Evolutionary conservation across 2,329 filamentous ascomycete species (phyloP), one percentile per base, ranked within the genome.

Genomic region (Mariannaea elegans): DNA sequence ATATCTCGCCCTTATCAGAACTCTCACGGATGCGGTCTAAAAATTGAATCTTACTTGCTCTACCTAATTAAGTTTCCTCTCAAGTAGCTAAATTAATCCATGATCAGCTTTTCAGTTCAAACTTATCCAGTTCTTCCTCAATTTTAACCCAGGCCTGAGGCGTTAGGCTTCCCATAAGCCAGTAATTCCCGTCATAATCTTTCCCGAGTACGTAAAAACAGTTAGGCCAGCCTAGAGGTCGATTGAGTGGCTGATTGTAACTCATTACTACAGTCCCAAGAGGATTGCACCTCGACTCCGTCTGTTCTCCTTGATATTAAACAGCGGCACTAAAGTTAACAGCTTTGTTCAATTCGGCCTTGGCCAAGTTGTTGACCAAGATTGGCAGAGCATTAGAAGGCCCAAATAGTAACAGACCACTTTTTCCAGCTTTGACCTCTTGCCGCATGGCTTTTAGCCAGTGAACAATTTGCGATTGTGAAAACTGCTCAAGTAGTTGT

Each of bases 401-500:
- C 7, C 78, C 77, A 34, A 72, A 77, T 3, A 75, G 16, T 1
- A 75, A 42, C 2, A 69, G 60, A 2, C 64, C 51, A n/a, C 62
- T 56, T 12, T 65, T 64, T 14, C 54, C 65, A 1, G 19, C 50
- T 7, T 45, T 24, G 4, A 54, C 31, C 16, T 52, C 27, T 7
- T 39, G 36, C 65, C 66, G 47, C 68, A 54, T 36, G 29, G 45
- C 69, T 39, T 66, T 75, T 34, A 71, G 62, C 39, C 27, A 54
- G 19, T 29, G 24, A 10, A 24, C 27, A 12, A 76, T 56, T 64
- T 80, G 77, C 2, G 58, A 55, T 9, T 73, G 66, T 0, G 75
- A 77, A 9, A 72, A 68, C 50, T 77, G 76, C 55, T 76, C 72
- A 7, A 62, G 57, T 19, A 80, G 70, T 2, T 74, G 62, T 8